phyloP scores from a whole-genome alignment of 345 rosid genomes.

The Salix udensis region DNA sequence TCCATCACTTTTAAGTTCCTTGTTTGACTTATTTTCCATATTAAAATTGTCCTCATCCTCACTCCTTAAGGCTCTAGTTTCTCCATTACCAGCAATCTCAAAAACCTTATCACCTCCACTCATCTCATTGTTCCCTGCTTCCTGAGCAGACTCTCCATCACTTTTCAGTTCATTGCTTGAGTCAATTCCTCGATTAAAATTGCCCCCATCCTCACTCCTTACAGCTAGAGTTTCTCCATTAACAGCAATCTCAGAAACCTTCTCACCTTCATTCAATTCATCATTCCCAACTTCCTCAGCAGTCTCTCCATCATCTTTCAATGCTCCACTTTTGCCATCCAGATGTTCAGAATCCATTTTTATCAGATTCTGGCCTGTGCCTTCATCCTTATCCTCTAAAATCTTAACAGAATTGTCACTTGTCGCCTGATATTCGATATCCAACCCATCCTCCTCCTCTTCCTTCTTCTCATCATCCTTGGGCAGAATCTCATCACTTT shows the following conservation, averaged over 20 bases:
- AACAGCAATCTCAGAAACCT: background rate
- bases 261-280: background rate
- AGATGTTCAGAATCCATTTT: conserved; percentile 13
- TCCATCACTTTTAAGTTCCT: conserved; percentile 31
- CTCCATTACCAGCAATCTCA: conserved; percentile 13
- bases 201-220: background rate
- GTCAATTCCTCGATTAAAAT: background rate
- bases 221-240: background rate
- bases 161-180: background rate
- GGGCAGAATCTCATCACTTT: conserved; percentile 16
- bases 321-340: conserved; percentile 13
- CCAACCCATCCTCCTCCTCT: conserved; percentile 22
- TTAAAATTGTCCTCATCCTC: conserved; percentile 15
- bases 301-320: conserved; percentile 11
- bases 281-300: background rate
- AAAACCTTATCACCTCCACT: conserved; percentile 26
- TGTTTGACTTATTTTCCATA: conserved; percentile 6
- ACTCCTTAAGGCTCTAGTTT: conserved; percentile 6
- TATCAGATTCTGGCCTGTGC: background rate
- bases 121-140: conserved; percentile 6
- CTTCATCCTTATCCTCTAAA: conserved; percentile 27
- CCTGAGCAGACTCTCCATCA: conserved; percentile 40
- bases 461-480: conserved; percentile 19
- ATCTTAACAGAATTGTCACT: conserved; percentile 15
- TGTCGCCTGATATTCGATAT: conserved; percentile 14